Conservation (phyloP, 2,329 filamentous ascomycete species). For the Aspergillus piperis region DNA sequence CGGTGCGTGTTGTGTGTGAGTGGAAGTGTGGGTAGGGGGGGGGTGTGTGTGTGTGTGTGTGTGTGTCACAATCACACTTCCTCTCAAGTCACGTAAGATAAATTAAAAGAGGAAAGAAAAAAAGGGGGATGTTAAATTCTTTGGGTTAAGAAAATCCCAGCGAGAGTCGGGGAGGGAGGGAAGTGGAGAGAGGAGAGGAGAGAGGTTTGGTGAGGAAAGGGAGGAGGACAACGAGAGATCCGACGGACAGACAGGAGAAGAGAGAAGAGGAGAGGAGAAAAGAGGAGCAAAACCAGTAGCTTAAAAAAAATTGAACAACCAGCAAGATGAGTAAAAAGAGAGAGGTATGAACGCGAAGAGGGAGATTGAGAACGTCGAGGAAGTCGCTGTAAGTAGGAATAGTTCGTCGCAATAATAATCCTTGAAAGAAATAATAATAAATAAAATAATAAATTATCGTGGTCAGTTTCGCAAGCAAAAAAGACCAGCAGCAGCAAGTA, state of each 20-base stretch:
- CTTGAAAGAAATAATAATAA: slow-evolving; percentile 1
- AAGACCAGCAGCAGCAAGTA: neutral
- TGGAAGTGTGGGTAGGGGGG: too few relatives aligned
- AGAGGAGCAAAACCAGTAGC: slow-evolving; percentile 2
- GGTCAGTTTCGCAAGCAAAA: slow-evolving; percentile 2
- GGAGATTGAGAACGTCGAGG: neutral
- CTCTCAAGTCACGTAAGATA: neutral
- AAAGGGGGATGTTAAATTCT: neutral
- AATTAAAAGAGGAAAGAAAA: neutral
- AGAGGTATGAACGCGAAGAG: neutral
- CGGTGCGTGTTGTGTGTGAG: too few relatives aligned
- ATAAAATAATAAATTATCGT: slow-evolving; percentile 2
- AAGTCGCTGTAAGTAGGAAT: slow-evolving; percentile 13
- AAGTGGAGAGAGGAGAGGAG: slow-evolving; percentile 3
- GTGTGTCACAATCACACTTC: slow-evolving; percentile 5
- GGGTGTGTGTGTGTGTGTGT: neutral
- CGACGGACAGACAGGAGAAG: slow-evolving; percentile 11
- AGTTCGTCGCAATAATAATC: slow-evolving; percentile 11
- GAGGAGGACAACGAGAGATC: slow-evolving; percentile 8
- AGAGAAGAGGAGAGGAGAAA: slow-evolving; percentile 12
- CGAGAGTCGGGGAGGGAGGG: neutral
- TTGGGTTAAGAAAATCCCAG: neutral
- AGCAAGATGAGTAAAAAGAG: slow-evolving; percentile 1
- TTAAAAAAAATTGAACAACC: neutral
- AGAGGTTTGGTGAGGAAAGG: slow-evolving; percentile 7